A percentile compares a stretch with the other conserved stretches of the same genome.
These are phyloP conservation scores for Drosera capensis DNA, from an alignment of 148 eudicot genomes.

Conservation along the genomic window DNA sequence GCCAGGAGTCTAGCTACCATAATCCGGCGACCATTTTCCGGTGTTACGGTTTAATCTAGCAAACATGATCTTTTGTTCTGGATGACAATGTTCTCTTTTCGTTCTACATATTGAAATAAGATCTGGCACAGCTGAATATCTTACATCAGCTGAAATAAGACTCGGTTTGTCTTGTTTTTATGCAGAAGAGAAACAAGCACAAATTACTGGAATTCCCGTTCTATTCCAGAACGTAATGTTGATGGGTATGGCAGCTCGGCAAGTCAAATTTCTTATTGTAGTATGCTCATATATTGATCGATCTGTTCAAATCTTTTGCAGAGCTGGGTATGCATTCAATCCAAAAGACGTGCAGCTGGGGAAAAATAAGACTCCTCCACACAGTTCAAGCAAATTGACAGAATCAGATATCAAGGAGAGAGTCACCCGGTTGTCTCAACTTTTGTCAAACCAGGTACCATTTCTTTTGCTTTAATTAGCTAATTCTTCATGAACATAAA, in stretches of 20 bases:
- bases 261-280: background rate
- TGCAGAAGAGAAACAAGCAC: slow-evolving; percentile 26
- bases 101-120: no score
- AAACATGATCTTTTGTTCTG: no score
- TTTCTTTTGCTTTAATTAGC: no score
- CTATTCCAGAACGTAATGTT: slow-evolving; percentile 32
- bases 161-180: slow-evolving; percentile 7
- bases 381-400: slow-evolving; percentile 15
- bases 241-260: slow-evolving; percentile 34
- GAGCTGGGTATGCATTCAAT: slow-evolving; percentile 69
- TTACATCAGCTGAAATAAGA: background rate
- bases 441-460: slow-evolving; percentile 53
- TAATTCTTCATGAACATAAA: no score
- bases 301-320: slow-evolving; percentile 7
- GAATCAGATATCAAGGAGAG: slow-evolving; percentile 58
- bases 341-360: slow-evolving; percentile 53
- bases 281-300: background rate
- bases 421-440: slow-evolving; percentile 45
- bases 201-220: slow-evolving; percentile 21
- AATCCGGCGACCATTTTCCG: no score
- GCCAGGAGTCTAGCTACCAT: background rate
- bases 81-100: no score
- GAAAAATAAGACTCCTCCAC: slow-evolving; percentile 21
- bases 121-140: background rate
- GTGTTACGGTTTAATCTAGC: no score